Conservation (phyloP, 225 moss, liverwort and hornwort genomes). For the Physcomitrellopsis africana region DNA sequence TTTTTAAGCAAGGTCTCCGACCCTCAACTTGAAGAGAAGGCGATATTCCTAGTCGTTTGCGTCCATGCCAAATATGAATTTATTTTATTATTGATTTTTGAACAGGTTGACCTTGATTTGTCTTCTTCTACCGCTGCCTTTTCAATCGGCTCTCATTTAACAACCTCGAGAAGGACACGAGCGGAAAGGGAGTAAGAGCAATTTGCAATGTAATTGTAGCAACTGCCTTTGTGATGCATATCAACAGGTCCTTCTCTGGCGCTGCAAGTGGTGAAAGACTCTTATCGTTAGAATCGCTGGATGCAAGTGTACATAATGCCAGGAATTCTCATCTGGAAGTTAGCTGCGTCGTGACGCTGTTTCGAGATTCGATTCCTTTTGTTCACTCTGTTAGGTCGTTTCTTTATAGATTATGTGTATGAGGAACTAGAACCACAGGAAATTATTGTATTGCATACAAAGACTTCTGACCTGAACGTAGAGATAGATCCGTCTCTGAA, state of each 20-base stretch:
- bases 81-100: not conserved
- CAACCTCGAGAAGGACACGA: conserved; percentile 12
- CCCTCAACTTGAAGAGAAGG: not conserved
- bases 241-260: not conserved
- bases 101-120: conserved; percentile 4
- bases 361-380: not conserved
- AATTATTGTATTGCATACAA: not conserved
- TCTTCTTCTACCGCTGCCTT: conserved; percentile 15
- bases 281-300: not conserved
- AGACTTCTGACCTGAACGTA: conserved; percentile 12
- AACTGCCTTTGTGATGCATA: not conserved
- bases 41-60: not conserved
- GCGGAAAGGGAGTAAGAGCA: not conserved
- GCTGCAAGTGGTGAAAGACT: not conserved
- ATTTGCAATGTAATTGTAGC: conserved; percentile 13
- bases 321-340: conserved; percentile 6
- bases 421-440: not conserved
- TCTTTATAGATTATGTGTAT: not conserved
- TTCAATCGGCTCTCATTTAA: conserved; percentile 23
- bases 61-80: not conserved
- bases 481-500: not conserved
- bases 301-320: not conserved
- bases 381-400: not conserved
- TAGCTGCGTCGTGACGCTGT: not conserved
- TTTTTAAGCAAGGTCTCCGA: not conserved